Conservation (phyloP, 345 rosid genomes). For the Gossypium turneri region DNA sequence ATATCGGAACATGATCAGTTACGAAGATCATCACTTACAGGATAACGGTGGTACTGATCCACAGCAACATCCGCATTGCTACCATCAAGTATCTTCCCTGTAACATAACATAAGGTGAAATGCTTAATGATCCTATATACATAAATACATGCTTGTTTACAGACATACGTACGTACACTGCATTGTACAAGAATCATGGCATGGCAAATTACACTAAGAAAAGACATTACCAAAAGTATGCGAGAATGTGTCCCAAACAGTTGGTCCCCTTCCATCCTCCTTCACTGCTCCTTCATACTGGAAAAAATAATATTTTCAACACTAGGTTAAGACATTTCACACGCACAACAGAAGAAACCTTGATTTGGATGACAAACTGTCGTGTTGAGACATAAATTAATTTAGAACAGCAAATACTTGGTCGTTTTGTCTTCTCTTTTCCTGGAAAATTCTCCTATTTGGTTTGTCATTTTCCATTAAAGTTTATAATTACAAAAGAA, state of each 20-base stretch:
- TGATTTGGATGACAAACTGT: neutral
- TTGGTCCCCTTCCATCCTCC: conserved; percentile 78
- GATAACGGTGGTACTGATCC: conserved; percentile 83
- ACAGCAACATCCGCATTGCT: conserved; percentile 89
- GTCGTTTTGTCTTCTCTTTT: neutral
- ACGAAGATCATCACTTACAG: conserved; percentile 33
- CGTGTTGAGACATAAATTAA: neutral
- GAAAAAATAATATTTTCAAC: neutral
- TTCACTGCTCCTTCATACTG: conserved; percentile 94
- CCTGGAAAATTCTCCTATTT: neutral
- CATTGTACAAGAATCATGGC: too few species aligned
- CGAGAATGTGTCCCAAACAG: conserved; percentile 82
- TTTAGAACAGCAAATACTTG: neutral
- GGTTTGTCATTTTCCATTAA: neutral
- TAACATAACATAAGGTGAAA: neutral
- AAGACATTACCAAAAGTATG: conserved; percentile 48
- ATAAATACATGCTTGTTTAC: neutral
- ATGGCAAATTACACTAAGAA: too few species aligned
- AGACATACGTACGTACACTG: neutral
- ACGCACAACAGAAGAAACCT: neutral
- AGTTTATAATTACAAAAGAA: neutral
- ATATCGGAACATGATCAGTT: neutral
- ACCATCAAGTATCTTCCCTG: conserved; percentile 62
- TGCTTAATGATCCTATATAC: neutral
- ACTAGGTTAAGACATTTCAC: neutral